Evolutionary conservation across 2,329 filamentous ascomycete genomes (phyloP).

Genomic region (Cercospora citrullina): DNA sequence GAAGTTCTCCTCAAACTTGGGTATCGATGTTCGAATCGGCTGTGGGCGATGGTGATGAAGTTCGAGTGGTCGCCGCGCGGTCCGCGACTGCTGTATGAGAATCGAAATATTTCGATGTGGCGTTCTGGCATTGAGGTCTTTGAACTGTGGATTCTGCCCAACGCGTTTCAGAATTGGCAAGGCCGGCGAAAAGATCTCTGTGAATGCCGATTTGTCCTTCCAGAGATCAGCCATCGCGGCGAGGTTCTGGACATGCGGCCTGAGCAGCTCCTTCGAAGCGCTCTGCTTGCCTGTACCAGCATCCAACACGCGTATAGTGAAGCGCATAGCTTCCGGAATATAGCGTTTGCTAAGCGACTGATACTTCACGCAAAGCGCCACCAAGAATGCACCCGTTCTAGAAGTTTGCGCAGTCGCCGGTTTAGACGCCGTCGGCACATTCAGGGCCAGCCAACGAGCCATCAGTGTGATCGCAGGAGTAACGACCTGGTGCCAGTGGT

Average conservation of each 20-base stretch:
- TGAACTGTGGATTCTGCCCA: constrained; percentile 28
- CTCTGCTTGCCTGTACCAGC: constrained; percentile 40
- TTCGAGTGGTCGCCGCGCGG: constrained; percentile 73
- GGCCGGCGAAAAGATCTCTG: constrained; percentile 71
- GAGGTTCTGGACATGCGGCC: constrained; percentile 65
- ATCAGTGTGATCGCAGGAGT: constrained; percentile 89
- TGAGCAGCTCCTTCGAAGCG: constrained; percentile 16
- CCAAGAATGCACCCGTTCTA: constrained; percentile 73
- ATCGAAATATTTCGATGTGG: constrained; percentile 63
- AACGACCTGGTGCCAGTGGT: constrained; percentile 94
- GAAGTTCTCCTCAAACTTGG: constrained; percentile 95
- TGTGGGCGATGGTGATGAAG: constrained; percentile 87
- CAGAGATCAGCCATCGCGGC: constrained; percentile 70
- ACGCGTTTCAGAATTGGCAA: constrained; percentile 25
- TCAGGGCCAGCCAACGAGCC: constrained; percentile 77
- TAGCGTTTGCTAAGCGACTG: constrained; percentile 82
- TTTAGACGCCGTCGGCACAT: constrained; percentile 57
- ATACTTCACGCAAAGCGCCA: constrained; percentile 77
- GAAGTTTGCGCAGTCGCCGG: constrained; percentile 68
- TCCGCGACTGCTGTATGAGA: constrained; percentile 61
- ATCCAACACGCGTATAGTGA: constrained; percentile 69
- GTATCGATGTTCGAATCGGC: constrained; percentile 82
- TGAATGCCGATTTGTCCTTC: constrained; percentile 70
- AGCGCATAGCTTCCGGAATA: constrained; percentile 84
- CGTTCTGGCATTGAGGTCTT: constrained; percentile 38